Evolutionary conservation across 176 grass and related monocot genomes (phyloP).

Genomic region (Oryza glumipatula): DNA sequence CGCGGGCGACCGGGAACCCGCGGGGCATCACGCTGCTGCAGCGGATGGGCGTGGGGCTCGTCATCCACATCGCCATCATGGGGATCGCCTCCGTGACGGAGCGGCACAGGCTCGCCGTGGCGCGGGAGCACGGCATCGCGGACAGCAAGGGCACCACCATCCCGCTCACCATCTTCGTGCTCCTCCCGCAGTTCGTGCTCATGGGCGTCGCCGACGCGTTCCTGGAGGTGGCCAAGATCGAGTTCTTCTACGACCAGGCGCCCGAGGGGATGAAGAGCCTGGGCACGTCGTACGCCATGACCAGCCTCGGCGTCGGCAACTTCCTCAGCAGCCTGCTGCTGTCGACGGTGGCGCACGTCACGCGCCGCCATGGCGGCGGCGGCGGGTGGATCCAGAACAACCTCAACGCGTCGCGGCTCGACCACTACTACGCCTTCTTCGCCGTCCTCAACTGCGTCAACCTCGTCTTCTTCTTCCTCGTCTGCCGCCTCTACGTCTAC

Average conservation of each 20-base stretch:
- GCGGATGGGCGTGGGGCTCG: constrained; percentile 71
- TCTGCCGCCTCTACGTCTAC: constrained; percentile 81
- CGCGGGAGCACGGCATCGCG: constrained; percentile 51
- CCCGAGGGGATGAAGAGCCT: constrained; percentile 96
- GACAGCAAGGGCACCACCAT: constrained; percentile 59
- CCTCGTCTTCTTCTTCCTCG: constrained; percentile 63
- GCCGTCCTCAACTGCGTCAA: constrained; percentile 68
- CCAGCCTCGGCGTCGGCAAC: constrained; percentile 83
- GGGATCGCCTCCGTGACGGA: constrained; percentile 70
- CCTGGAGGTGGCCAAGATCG: constrained; percentile 87
- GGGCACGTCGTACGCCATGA: constrained; percentile 78
- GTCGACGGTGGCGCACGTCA: constrained; percentile 62
- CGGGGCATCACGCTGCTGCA: constrained; percentile 87
- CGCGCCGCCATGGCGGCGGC: constrained; percentile 45
- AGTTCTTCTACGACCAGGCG: constrained; percentile 97
- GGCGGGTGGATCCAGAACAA: constrained; percentile 83
- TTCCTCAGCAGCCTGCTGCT: constrained; percentile 85
- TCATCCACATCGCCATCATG: constrained; percentile 91
- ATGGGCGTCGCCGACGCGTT: constrained; percentile 91
- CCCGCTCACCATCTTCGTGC: constrained; percentile 76
- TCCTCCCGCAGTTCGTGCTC: constrained; percentile 84
- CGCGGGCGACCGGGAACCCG: constrained; percentile 62
- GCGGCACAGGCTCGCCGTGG: constrained; percentile 55
- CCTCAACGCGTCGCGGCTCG: constrained; percentile 81
- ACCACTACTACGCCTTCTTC: constrained; percentile 91